A percentile compares a stretch with the other conserved stretches of the same genome.
Conservation (phyloP, 2,329 filamentous ascomycete genomes). For the Pseudogymnoascus sp. region DNA sequence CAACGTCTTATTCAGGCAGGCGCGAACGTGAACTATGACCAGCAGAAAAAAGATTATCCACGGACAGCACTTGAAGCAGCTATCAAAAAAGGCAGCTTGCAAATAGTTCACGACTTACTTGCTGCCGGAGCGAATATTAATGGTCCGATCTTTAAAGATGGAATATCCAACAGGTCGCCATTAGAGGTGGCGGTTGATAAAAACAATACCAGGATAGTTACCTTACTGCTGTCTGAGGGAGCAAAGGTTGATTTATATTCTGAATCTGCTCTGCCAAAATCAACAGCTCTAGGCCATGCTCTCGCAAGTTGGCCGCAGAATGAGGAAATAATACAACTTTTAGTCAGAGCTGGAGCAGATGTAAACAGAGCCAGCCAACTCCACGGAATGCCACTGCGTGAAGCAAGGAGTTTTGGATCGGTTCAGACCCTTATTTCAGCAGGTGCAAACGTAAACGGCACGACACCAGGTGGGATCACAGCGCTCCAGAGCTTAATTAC, state of each 20-base stretch:
- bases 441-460: slow-evolving; percentile 13
- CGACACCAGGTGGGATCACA: neutral
- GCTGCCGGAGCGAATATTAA: neutral
- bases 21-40: neutral
- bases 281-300: slow-evolving; percentile 4
- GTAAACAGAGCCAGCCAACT: neutral
- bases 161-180: neutral
- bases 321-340: slow-evolving; percentile 18
- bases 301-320: neutral
- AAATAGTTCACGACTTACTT: neutral
- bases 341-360: slow-evolving; percentile 49
- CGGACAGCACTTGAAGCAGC: neutral
- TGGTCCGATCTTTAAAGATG: neutral
- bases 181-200: neutral
- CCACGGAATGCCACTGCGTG: slow-evolving; percentile 10
- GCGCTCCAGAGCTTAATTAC: slow-evolving; percentile 1
- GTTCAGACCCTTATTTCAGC: slow-evolving; percentile 9
- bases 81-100: neutral
- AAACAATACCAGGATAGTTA: slow-evolving; percentile 3
- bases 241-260: slow-evolving; percentile 9
- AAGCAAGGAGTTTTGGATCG: neutral
- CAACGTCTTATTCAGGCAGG: neutral
- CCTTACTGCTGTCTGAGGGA: slow-evolving; percentile 7
- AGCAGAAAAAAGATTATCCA: neutral
- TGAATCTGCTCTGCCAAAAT: neutral